These are phyloP conservation scores for Xylaria sp. DNA, from an alignment of 2,329 filamentous ascomycete genomes.

Conservation along the genomic window DNA sequence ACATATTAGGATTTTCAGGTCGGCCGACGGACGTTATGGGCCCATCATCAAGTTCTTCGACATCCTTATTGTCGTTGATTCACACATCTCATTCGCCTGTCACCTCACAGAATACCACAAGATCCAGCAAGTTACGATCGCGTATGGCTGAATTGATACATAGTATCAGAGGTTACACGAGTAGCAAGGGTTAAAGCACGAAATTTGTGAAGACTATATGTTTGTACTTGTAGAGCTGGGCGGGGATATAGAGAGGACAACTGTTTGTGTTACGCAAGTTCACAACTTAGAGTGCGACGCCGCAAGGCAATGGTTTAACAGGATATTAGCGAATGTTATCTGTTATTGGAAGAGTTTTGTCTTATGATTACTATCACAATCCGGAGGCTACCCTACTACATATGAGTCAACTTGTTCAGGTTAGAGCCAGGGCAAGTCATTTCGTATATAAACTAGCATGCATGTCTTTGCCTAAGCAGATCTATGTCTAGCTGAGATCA, in stretches of 20 bases:
- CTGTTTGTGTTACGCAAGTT: neutral
- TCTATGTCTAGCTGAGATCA: too few relatives aligned
- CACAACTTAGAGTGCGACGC: neutral
- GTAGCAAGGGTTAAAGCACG: neutral
- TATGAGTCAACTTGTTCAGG: too few relatives aligned
- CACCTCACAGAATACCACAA: neutral
- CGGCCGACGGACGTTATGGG: slow-evolving; percentile 29
- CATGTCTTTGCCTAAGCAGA: too few relatives aligned
- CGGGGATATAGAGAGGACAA: neutral
- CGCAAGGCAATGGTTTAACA: neutral
- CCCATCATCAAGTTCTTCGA: slow-evolving; percentile 19
- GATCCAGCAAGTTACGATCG: slow-evolving; percentile 12
- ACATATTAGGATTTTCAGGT: slow-evolving; percentile 3
- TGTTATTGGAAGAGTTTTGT: too few relatives aligned
- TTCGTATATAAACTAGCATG: too few relatives aligned
- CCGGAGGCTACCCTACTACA: too few relatives aligned
- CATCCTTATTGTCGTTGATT: slow-evolving; percentile 19
- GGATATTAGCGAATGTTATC: too few relatives aligned
- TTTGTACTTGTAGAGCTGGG: neutral
- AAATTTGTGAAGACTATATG: neutral
- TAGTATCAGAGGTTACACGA: neutral
- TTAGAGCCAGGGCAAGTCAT: too few relatives aligned
- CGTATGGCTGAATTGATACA: slow-evolving; percentile 17
- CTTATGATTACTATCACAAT: too few relatives aligned
- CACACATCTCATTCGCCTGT: slow-evolving; percentile 2